phyloP scores from a whole-genome alignment of 805 yeast genomes.

The Danielia reshetovae region DNA sequence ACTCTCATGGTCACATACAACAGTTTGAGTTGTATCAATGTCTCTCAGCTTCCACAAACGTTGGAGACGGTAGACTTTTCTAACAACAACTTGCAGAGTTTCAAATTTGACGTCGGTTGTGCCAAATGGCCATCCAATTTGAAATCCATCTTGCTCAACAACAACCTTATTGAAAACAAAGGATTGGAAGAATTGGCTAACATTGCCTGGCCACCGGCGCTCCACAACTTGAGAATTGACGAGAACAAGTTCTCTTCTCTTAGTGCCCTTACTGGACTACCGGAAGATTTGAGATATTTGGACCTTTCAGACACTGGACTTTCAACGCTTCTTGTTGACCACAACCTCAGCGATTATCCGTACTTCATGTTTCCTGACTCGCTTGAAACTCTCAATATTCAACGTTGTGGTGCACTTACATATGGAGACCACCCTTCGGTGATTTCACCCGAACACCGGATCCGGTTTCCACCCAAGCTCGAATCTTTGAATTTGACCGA shows the following conservation, averaged over 20 bases:
- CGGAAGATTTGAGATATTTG: conserved; percentile 19
- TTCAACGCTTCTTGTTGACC: conserved; percentile 9
- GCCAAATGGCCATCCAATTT: conserved; percentile 25
- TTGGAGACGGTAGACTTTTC: conserved; percentile 29
- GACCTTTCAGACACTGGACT: conserved; percentile 25
- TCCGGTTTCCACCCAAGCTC: conserved; percentile 21
- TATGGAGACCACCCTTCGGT: conserved; percentile 4
- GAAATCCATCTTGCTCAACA: conserved; percentile 20
- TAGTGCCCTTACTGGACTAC: conserved; percentile 16
- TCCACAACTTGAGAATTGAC: conserved; percentile 21
- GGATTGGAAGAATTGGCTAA: conserved; percentile 14
- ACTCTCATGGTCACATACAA: conserved; percentile 34
- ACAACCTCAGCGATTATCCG: conserved; percentile 11
- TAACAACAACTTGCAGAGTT: conserved; percentile 16
- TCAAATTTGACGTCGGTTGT: conserved; percentile 6
- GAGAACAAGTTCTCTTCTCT: conserved; percentile 20
- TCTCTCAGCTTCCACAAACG: conserved; percentile 24
- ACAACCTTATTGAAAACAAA: conserved; percentile 18
- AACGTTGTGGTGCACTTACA: conserved; percentile 13
- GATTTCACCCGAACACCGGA: conserved; percentile 10
- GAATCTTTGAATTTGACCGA: conserved; percentile 20
- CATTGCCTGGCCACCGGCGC: conserved; percentile 22
- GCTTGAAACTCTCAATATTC: conserved; percentile 19
- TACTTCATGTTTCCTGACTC: conserved; percentile 27
- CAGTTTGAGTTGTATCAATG: conserved; percentile 17